Conservation (phyloP, 345 rosid species). For the Eucalyptus marginata region DNA sequence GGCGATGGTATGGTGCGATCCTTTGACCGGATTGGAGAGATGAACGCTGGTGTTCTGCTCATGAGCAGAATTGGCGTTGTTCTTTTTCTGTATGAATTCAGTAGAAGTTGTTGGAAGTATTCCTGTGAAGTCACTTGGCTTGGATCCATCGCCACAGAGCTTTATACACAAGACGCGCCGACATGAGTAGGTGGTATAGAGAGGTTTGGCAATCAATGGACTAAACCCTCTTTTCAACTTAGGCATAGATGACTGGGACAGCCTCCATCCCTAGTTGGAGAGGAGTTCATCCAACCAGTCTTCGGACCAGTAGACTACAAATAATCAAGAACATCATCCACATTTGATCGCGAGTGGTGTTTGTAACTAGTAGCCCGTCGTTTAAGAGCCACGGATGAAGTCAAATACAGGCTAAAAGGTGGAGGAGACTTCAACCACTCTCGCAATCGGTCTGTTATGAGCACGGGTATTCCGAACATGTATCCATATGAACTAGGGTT, state of each 20-base stretch:
- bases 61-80: not conserved
- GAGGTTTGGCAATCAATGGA: not conserved
- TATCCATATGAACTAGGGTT: not conserved
- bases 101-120: not conserved
- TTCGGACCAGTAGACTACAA: not conserved
- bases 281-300: not conserved
- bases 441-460: not conserved
- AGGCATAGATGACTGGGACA: not conserved
- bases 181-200: not conserved
- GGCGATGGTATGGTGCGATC: not conserved
- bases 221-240: not conserved
- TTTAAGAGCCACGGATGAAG: not conserved
- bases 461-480: not conserved
- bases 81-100: not conserved
- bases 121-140: not conserved
- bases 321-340: not conserved
- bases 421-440: not conserved
- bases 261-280: not conserved
- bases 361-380: not conserved
- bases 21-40: not conserved
- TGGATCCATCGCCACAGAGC: not conserved
- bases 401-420: not conserved
- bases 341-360: not conserved
- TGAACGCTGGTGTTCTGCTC: not conserved
- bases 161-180: not conserved